These are phyloP conservation scores for Allium cepa DNA, from an alignment of 106 monocot species.

Conservation along the genomic window DNA sequence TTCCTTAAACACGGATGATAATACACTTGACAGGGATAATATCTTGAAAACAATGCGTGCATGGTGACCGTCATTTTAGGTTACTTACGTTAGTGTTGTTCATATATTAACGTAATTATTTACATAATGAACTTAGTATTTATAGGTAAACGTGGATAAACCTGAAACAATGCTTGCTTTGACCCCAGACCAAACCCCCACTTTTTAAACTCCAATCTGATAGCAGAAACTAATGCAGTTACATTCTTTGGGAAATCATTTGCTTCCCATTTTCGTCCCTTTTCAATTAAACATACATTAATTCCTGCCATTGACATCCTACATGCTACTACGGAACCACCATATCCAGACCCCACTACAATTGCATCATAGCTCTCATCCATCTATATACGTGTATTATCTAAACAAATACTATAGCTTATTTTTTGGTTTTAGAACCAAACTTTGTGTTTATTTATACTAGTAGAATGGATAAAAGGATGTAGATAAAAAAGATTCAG, in stretches of 20 bases:
- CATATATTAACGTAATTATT: too few relatives aligned
- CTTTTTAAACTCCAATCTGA: conserved; percentile 6
- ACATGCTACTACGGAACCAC: conserved; percentile 24
- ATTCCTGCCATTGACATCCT: conserved; percentile 24
- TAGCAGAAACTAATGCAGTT: not conserved
- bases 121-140: too few relatives aligned
- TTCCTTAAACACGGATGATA: too few relatives aligned
- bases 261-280: conserved; percentile 19
- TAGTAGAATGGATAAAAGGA: too few relatives aligned
- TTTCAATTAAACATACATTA: conserved; percentile 24
- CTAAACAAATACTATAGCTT: too few relatives aligned
- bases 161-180: conserved; percentile 25
- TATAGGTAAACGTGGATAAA: not conserved
- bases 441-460: too few relatives aligned
- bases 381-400: not conserved
- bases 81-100: too few relatives aligned
- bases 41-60: too few relatives aligned
- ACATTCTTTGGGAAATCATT: conserved; percentile 17
- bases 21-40: too few relatives aligned
- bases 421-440: too few relatives aligned
- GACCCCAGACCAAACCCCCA: conserved; percentile 19
- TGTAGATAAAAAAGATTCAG: too few relatives aligned
- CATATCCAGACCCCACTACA: conserved; percentile 27
- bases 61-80: too few relatives aligned
- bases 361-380: conserved; percentile 20